Percentiles rank a stretch among this genome's conserved stretches.
Conservation (phyloP, 1,284 basidiomycete genomes). For the Rhodotorula sp. region DNA sequence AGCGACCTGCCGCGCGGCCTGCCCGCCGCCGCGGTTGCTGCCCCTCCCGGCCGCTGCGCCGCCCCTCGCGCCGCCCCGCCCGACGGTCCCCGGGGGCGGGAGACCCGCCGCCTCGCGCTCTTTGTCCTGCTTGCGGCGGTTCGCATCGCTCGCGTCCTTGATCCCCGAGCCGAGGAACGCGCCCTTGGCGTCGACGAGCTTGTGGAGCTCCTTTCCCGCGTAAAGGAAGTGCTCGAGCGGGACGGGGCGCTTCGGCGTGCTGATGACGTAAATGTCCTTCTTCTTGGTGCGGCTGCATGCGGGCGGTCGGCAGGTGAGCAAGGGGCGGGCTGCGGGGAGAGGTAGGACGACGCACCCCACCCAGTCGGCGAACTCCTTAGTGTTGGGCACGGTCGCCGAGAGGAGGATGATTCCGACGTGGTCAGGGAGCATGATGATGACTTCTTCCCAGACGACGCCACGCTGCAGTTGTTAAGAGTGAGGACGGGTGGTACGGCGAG, state of each 20-base stretch:
- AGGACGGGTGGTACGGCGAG: not conserved
- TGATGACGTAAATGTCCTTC: conserved; percentile 99
- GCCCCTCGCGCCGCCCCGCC: conserved; percentile 54
- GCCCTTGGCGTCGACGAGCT: conserved; percentile 84
- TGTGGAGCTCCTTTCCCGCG: conserved; percentile 85
- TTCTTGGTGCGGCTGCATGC: conserved; percentile 88
- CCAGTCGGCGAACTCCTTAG: conserved; percentile 98
- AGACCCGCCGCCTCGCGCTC: conserved; percentile 92
- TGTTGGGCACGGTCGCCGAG: conserved; percentile 97
- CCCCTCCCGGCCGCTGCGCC: conserved; percentile 54
- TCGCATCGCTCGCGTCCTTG: conserved; percentile 82
- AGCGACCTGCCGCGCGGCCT: conserved; percentile 34
- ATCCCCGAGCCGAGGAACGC: conserved; percentile 80
- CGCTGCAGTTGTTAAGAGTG: conserved; percentile 59
- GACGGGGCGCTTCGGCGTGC: conserved; percentile 92
- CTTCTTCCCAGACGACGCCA: conserved; percentile 99
- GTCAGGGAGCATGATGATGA: conserved; percentile 98
- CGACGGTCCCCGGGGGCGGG: conserved; percentile 65
- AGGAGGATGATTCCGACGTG: conserved; percentile 95
- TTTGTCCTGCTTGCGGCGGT: conserved; percentile 94
- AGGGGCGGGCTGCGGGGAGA: not conserved
- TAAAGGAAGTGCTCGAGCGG: conserved; percentile 97
- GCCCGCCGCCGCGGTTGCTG: conserved; percentile 48
- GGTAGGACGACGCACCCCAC: conserved; percentile 72
- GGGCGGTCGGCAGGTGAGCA: not conserved